phyloP scores from a whole-genome alignment of 75 land plant species.

The Cryptomeria japonica region DNA sequence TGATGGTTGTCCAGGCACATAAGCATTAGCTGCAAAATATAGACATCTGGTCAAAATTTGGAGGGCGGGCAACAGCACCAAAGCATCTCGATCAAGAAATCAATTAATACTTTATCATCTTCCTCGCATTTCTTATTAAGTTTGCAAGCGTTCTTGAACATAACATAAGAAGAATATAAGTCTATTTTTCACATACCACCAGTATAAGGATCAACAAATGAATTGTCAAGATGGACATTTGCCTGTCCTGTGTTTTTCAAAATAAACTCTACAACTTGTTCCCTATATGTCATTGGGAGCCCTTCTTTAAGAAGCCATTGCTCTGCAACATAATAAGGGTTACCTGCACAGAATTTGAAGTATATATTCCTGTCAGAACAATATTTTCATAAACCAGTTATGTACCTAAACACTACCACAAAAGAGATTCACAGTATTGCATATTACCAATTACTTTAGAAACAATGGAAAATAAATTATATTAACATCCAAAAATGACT shows the following conservation, averaged over 20 bases:
- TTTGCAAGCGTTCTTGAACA: neutral
- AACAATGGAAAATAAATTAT: neutral
- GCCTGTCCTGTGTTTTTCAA: constrained; percentile 83
- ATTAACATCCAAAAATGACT: neutral
- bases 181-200: constrained; percentile 57
- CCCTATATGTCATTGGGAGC: constrained; percentile 76
- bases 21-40: constrained; percentile 78
- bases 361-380: neutral
- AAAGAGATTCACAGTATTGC: neutral
- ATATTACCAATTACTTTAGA: neutral
- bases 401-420: neutral
- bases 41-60: neutral
- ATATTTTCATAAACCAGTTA: neutral
- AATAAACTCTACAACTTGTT: constrained; percentile 95
- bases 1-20: constrained; percentile 75
- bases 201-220: constrained; percentile 92
- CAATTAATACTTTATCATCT: neutral
- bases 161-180: neutral
- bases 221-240: constrained; percentile 38
- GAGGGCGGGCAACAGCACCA: neutral
- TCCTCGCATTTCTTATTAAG: neutral
- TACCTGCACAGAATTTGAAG: constrained; percentile 46
- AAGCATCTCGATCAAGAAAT: neutral
- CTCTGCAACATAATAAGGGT: constrained; percentile 86
- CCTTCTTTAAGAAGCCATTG: constrained; percentile 91